Evolutionary conservation across 2,329 filamentous ascomycete genomes (phyloP).

Genomic region (Botrytis hyacinthi): DNA sequence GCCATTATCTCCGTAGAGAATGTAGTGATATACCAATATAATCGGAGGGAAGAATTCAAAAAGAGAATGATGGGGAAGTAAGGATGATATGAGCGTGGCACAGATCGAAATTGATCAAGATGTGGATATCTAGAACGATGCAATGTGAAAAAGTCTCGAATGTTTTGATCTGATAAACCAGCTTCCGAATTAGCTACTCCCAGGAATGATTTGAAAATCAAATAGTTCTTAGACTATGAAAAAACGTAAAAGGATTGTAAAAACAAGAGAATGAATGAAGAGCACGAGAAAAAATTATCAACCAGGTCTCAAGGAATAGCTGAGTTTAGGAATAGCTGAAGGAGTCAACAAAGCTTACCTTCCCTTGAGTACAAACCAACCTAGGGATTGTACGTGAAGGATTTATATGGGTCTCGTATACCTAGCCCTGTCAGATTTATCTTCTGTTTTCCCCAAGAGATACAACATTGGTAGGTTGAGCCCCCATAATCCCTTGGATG

Average conservation of each 20-base stretch:
- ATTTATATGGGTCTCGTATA: not conserved
- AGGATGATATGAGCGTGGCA: not conserved
- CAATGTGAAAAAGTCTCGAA: not conserved
- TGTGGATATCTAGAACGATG: not conserved
- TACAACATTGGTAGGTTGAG: not conserved
- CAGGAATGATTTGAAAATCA: not conserved
- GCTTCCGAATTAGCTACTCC: not conserved
- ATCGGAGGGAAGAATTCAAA: not conserved
- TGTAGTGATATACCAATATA: not conserved
- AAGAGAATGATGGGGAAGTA: not conserved
- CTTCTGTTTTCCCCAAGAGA: not conserved
- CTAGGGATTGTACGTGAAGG: constrained; percentile 2
- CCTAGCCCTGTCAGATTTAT: not conserved
- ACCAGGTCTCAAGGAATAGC: not conserved
- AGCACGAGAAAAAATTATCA: not conserved
- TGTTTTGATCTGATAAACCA: not conserved
- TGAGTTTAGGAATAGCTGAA: not conserved
- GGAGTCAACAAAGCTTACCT: not conserved
- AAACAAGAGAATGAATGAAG: not conserved
- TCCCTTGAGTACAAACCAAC: not conserved
- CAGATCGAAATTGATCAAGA: not conserved
- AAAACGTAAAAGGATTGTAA: not conserved
- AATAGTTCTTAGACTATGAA: not conserved
- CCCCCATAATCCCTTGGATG: not conserved
- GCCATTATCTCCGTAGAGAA: not conserved